Evolutionary conservation across 2,329 filamentous ascomycete species (phyloP).

Genomic region (Xylariaceae sp.): DNA sequence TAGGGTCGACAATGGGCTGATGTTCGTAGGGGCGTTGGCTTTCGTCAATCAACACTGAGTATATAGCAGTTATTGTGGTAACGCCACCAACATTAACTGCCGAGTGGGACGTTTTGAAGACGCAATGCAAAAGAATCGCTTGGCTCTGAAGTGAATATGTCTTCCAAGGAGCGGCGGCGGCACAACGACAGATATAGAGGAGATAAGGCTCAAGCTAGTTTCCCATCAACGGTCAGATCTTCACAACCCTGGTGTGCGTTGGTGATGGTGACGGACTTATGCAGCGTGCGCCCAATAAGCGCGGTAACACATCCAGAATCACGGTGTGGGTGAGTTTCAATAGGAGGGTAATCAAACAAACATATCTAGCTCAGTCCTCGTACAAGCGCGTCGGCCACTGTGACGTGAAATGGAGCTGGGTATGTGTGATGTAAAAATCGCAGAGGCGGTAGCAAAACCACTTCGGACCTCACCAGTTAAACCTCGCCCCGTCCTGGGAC

Average conservation of each 20-base stretch:
- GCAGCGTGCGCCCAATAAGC: too few relatives aligned
- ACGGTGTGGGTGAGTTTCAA: too few relatives aligned
- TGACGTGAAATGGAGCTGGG: conserved; percentile 5
- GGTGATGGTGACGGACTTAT: too few relatives aligned
- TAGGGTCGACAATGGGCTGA: neutral
- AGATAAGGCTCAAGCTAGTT: neutral
- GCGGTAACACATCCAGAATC: conserved; percentile 9
- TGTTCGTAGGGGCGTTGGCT: conserved; percentile 3
- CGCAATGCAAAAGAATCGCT: neutral
- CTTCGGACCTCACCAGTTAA: conserved; percentile 5
- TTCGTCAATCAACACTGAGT: too few relatives aligned
- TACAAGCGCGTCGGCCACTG: conserved; percentile 13
- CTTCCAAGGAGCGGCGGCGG: neutral
- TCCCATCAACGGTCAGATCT: too few relatives aligned
- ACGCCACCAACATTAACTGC: conserved; percentile 1
- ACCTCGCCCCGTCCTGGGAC: too few relatives aligned
- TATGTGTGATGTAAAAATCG: conserved; percentile 4
- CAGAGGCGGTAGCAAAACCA: conserved; percentile 3
- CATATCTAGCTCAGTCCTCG: too few relatives aligned
- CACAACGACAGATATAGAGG: conserved; percentile 9
- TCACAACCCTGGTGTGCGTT: too few relatives aligned
- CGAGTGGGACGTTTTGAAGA: neutral
- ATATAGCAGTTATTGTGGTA: too few relatives aligned
- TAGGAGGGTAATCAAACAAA: too few relatives aligned
- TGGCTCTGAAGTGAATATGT: neutral